Evolutionary conservation across 2,329 filamentous ascomycete species (phyloP), one percentile per base, ranked within the genome.

Genomic region (Pezicula radicicola): DNA sequence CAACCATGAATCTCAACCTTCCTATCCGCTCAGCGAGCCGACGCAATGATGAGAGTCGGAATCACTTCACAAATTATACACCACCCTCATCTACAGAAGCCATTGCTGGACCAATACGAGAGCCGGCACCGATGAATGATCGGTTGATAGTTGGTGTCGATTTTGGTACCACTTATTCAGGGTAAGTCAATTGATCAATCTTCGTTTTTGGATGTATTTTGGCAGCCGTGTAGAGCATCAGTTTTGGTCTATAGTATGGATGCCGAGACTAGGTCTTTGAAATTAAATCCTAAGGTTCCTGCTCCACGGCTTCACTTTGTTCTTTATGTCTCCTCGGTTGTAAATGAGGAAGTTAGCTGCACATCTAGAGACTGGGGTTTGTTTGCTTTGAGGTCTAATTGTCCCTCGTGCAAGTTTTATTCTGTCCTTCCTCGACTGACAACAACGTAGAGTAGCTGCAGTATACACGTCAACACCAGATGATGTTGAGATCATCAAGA

Each of bases 111-210:
- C 81, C 81, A 13, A 73, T 83, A 25, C 70, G 75, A 60, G 80
- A 83, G 60, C 72, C 76, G 51, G 69, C 75, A 28, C 72, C 77
- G 10, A 66, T 76, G 44, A 77, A 72, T 57, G 87, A 90, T 64
- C 77, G 85, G 50, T 70, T 91, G 59, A 88, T 91, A 60, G 87
- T 92, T 33, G 89, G 88, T 7, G 83, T 92, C 7, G 89, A 92
- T 67, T 92, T 92, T 72, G 89, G 89, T 13, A 92, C 89, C n/a
- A 92, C 88, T 2, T 92, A 89, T 65, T 89, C 85, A 41, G 88
- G 87, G 83, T 87, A 70, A 73, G 81, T 76, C 30, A 28, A 46
- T 45, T 49, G 30, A 25, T 13, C 10, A 13, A 13, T 46, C 18
- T 41, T 30, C 27, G 27, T 21, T 45, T 18, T 37, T 16, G 18